These are phyloP conservation scores for Chaetomium olivaceum DNA, from an alignment of 2,329 filamentous ascomycete species.

Conservation along the genomic window DNA sequence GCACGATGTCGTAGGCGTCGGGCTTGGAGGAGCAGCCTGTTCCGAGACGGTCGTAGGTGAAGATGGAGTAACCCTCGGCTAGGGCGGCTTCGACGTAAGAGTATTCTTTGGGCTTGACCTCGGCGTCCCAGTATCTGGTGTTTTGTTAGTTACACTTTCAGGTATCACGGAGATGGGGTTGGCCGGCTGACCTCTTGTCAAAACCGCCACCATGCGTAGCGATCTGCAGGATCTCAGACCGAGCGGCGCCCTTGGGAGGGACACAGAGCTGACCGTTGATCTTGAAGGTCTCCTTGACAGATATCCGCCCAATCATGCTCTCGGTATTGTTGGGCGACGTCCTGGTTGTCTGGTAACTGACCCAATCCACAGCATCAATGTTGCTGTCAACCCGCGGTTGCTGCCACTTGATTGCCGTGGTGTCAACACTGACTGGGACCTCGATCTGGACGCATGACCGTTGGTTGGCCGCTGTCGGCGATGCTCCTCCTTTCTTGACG, in stretches of 20 bases:
- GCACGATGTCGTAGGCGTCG: constrained; percentile 2
- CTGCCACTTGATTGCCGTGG: background rate
- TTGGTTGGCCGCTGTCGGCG: background rate
- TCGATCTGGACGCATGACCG: constrained; percentile 3
- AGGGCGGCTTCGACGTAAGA: constrained; percentile 1
- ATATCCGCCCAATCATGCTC: background rate
- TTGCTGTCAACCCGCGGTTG: constrained; percentile 5
- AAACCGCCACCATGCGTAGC: background rate
- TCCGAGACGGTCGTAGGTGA: constrained; percentile 4
- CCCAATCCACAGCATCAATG: constrained; percentile 6
- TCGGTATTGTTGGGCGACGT: background rate
- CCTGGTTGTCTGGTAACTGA: background rate
- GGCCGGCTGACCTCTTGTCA: background rate
- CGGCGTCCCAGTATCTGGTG: constrained; percentile 8
- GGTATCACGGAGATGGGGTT: background rate
- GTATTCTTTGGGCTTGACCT: background rate
- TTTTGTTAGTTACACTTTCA: background rate
- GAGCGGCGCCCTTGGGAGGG: background rate
- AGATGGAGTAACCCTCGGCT: background rate
- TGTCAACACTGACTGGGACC: background rate
- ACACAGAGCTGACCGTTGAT: constrained; percentile 7
- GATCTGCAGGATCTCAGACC: background rate
- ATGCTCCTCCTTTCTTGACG: background rate
- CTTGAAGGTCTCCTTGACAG: background rate
- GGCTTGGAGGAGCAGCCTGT: background rate